These are phyloP conservation scores for Exophiala xenobiotica DNA, from an alignment of 2,329 filamentous ascomycete species.

Conservation along the genomic window DNA sequence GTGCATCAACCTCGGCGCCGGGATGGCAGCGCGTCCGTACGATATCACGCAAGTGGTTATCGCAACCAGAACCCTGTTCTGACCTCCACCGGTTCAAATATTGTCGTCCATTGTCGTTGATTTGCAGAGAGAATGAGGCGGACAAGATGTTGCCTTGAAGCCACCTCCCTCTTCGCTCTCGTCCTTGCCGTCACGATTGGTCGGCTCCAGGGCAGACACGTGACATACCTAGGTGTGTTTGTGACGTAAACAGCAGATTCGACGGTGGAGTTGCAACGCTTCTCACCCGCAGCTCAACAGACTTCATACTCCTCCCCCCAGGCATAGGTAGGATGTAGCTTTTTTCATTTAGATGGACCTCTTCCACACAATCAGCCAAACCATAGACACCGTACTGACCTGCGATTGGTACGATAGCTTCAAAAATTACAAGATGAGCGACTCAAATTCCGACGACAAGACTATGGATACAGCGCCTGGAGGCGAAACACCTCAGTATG, in stretches of 20 bases:
- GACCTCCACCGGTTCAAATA: too few species aligned
- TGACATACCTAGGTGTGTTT: neutral
- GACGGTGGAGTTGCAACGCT: neutral
- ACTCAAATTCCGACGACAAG: conserved; percentile 32
- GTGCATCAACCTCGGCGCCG: too few species aligned
- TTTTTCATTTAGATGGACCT: conserved; percentile 27
- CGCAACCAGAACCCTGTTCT: too few species aligned
- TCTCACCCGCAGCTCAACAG: conserved; percentile 8
- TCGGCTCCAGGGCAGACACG: neutral
- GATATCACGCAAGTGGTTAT: too few species aligned
- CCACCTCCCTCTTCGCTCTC: too few species aligned
- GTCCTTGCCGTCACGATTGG: too few species aligned
- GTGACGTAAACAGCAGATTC: conserved; percentile 1
- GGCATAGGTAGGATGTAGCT: neutral
- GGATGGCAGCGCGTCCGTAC: too few species aligned
- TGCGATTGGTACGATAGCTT: conserved; percentile 29
- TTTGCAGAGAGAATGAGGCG: too few species aligned
- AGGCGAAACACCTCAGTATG: conserved; percentile 60
- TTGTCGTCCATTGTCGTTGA: too few species aligned
- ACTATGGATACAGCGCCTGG: conserved; percentile 61
- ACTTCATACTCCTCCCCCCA: neutral
- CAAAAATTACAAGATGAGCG: conserved; percentile 20
- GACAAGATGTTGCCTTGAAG: too few species aligned
- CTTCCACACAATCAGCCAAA: conserved; percentile 27
- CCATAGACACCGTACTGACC: conserved; percentile 27